These are phyloP conservation scores for Fusarium pseudograminearum DNA, from an alignment of 2,329 filamentous ascomycete species.

Conservation along the genomic window DNA sequence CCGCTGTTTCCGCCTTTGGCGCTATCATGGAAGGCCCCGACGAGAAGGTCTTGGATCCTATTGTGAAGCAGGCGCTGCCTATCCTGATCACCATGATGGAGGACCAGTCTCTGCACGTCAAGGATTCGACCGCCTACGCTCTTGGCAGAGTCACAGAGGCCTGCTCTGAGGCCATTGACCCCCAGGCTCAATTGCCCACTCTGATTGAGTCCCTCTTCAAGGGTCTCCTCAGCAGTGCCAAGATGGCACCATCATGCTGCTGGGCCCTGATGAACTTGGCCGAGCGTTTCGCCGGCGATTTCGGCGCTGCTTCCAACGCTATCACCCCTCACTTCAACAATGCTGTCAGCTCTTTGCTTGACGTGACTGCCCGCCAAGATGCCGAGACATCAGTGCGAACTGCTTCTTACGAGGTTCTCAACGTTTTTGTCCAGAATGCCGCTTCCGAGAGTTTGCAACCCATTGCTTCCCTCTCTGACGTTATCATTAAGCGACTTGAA, in stretches of 20 bases:
- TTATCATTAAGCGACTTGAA: slow-evolving; percentile 91
- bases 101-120: slow-evolving; percentile 88
- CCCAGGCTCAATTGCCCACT: slow-evolving; percentile 81
- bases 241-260: slow-evolving; percentile 98
- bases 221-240: slow-evolving; percentile 88
- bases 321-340: slow-evolving; percentile 93
- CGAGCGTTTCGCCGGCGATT: slow-evolving; percentile 91
- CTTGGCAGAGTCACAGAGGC: slow-evolving; percentile 96
- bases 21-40: slow-evolving; percentile 99
- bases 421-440: slow-evolving; percentile 91
- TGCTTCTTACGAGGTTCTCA: slow-evolving; percentile 96
- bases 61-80: slow-evolving; percentile 94
- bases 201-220: slow-evolving; percentile 91
- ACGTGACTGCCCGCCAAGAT: slow-evolving; percentile 85
- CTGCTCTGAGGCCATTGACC: slow-evolving; percentile 91
- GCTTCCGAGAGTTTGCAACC: slow-evolving; percentile 86
- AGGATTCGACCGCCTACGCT: slow-evolving; percentile 95
- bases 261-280: slow-evolving; percentile 99
- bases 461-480: slow-evolving; percentile 84
- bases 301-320: slow-evolving; percentile 80
- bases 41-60: slow-evolving; percentile 88
- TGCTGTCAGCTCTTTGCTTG: slow-evolving; percentile 85
- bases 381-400: slow-evolving; percentile 91
- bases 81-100: slow-evolving; percentile 94
- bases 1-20: slow-evolving; percentile 95